Evolutionary conservation across 176 grass and related monocot species (phyloP), one percentile per base, ranked within the genome.

Genomic region (Raddia guianensis): DNA sequence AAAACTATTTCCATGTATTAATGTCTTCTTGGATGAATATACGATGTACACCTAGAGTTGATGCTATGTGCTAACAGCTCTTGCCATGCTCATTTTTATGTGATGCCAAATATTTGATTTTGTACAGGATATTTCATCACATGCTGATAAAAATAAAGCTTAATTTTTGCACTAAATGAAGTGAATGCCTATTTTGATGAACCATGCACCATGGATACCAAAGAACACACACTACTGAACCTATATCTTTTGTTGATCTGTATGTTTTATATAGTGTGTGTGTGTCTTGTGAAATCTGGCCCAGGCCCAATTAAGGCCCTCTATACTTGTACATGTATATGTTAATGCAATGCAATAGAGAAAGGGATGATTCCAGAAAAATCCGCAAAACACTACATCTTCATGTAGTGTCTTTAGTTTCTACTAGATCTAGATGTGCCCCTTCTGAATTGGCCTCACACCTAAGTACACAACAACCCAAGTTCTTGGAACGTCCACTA

Each of bases 1-100:
- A 70, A 61, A 20, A 42, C 9, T 27, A 16, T 34, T 70, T 63
- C 51, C 64, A 50, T 82, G 54, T 54, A 84, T 54, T 49, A 63
- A 5, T 5, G 44, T 18, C 78, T 13, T 63, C 8, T 1, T 75
- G 48, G 47, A 19, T 62, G 27, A 75, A 69, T 67, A 54, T 71
- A 40, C 55, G 16, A 47, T 62, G 63, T 66, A 67, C 32, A 49
- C 16, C 37, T 55, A 76, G 18, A 33, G 8, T 43, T 12, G 13
- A 45, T 19, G 19, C 46, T 51, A 43, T 21, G 35, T 66, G 49
- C 27, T 57, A 14, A 32, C 49, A 49, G 5, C 35, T 54, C 6
- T 76, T 70, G 5, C 51, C 5, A 15, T 19, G 10, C 62, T 50
- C n/a, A 75, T 45, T 54, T 33, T 9, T 53, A 62, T 15, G 19